A percentile compares a stretch with the other conserved stretches of the same genome.
These are phyloP conservation scores for Termitomyces sp. DNA, from an alignment of 768 basidiomycete species.

Conservation along the genomic window DNA sequence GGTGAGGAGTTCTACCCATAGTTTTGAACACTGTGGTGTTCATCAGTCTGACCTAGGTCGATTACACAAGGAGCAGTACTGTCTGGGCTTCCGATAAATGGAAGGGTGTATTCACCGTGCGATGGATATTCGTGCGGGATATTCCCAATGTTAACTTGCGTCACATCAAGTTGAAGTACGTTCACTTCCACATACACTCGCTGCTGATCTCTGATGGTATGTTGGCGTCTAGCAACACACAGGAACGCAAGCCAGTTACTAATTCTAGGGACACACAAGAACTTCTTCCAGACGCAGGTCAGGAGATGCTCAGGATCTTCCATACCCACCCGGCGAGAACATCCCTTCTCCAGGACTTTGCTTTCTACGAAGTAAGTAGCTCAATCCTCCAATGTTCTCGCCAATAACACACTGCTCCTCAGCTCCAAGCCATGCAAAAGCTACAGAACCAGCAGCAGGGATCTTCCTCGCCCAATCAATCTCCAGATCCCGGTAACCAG, in stretches of 20 bases:
- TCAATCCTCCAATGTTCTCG: background rate
- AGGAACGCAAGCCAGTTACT: conserved; percentile 97
- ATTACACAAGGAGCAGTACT: conserved; percentile 90
- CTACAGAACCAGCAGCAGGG: conserved; percentile 34
- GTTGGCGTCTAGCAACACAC: conserved; percentile 71
- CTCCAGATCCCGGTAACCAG: conserved; percentile 27
- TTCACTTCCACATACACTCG: conserved; percentile 2
- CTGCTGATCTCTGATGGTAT: conserved; percentile 11
- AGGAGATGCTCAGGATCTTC: conserved; percentile 96
- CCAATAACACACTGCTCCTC: conserved; percentile 2
- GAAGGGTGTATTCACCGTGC: conserved; percentile 99
- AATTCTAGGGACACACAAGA: conserved; percentile 98
- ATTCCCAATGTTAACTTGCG: conserved; percentile 86
- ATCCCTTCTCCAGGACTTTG: conserved; percentile 89
- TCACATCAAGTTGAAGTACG: conserved; percentile 84
- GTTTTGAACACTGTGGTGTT: background rate
- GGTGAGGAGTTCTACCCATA: conserved; percentile 34
- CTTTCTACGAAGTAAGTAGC: conserved; percentile 75
- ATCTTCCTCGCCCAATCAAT: conserved; percentile 32
- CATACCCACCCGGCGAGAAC: conserved; percentile 90
- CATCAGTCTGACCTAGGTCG: conserved; percentile 46
- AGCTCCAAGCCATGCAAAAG: conserved; percentile 89
- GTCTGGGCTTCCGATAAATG: conserved; percentile 99
- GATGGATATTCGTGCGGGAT: conserved; percentile 97
- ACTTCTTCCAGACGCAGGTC: conserved; percentile 90